Conservation (phyloP, 345 rosid genomes). For the Brassica juncea region DNA sequence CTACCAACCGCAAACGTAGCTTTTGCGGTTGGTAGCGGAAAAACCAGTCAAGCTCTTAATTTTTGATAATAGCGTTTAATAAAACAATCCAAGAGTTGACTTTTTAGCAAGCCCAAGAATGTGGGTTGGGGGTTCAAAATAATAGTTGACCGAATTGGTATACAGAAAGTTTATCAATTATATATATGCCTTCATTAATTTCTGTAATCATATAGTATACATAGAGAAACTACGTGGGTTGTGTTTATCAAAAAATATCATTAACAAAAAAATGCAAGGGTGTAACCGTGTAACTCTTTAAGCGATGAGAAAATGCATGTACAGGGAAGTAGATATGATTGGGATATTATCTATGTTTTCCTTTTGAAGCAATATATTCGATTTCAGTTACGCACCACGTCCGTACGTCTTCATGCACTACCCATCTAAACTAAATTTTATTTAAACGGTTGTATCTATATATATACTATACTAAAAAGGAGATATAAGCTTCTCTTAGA, state of each 20-base stretch:
- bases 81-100: neutral
- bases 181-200: neutral
- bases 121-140: neutral
- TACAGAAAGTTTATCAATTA: neutral
- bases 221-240: neutral
- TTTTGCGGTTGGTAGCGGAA: too few relatives aligned
- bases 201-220: neutral
- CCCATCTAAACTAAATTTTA: neutral
- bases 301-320: neutral
- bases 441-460: neutral
- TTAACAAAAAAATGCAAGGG: neutral
- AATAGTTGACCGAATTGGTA: neutral
- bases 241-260: neutral
- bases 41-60: too few relatives aligned
- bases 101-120: neutral
- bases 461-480: too few relatives aligned
- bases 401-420: constrained; percentile 19
- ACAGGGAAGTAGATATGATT: neutral
- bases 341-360: neutral
- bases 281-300: neutral
- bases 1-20: too few relatives aligned
- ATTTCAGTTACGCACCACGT: constrained; percentile 7
- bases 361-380: constrained; percentile 6
- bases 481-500: too few relatives aligned
- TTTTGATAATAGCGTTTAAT: neutral